Evolutionary conservation across 176 grass and related monocot species (phyloP), one percentile per base, ranked within the genome.

Genomic region (Juncus inflexus): DNA sequence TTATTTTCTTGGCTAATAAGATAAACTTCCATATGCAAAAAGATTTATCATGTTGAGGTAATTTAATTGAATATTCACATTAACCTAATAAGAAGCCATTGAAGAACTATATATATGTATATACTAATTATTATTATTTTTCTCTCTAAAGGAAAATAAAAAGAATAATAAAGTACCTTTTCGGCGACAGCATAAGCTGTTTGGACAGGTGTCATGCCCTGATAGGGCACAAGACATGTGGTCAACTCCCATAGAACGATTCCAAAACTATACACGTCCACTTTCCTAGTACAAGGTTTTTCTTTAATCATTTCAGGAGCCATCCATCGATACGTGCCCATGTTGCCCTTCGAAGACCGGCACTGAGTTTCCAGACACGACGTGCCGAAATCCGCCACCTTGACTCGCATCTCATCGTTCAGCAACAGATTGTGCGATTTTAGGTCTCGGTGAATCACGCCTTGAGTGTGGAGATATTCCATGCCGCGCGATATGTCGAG

Each of bases 171-270:
- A 3, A 14, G 3, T 55, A 96, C 94, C 89, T 99, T 99, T 61
- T 99, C 83, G 0, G 80, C 69, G 7, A 86, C 95, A 36, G 95
- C 95, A 74, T 99, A 99, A 1, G 89, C 89, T 11, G 95, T 88
- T 84, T 99, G 95, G 52, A 99, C 89, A 3, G 95, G 94, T 0
- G 94, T 99, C 94, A 99, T 99, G 11, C 94, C 89, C 71, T 99
- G 89, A 70, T 89, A 99, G 1, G 94, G 94, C 5, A 94, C 85
- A 7, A 99, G 85, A 40, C 87, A 90, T 8, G 94, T 99, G n/a
- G 94, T 99, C 59, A 99, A 83, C 74, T 99, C 95, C 95, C 95
- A 99, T 40, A 99, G 78, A 56, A 99, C 95, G 73, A 99, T 90
- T 38, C 95, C 95, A 45, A 99, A 99, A 76, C 95, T 99, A 60